Percentiles rank a stretch among this genome's conserved stretches.
phyloP scores from a whole-genome alignment of 805 yeast species.

The Wickerhamomyces bovis region DNA sequence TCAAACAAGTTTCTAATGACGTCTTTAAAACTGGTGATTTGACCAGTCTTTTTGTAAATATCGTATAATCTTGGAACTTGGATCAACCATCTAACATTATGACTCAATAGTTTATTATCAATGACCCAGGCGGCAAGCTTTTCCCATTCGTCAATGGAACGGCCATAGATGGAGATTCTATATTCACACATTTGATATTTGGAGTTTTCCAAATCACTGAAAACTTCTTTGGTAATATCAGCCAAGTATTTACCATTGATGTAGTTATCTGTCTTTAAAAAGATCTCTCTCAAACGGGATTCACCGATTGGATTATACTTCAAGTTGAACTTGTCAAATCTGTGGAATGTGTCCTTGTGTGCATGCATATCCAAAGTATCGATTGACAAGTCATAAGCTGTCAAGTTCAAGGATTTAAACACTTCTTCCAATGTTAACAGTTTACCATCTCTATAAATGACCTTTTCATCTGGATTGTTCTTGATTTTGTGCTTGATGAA shows the following conservation, averaged over 20 bases:
- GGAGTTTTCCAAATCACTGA: conserved; percentile 89
- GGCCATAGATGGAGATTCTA: conserved; percentile 90
- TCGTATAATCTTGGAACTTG: conserved; percentile 95
- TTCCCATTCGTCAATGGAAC: conserved; percentile 90
- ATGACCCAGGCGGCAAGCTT: conserved; percentile 92
- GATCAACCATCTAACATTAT: conserved; percentile 94
- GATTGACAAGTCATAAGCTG: conserved; percentile 92
- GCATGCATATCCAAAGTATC: conserved; percentile 99
- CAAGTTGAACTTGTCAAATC: conserved; percentile 95
- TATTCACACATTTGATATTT: conserved; percentile 98
- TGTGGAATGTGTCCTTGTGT: conserved; percentile 94
- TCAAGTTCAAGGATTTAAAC: conserved; percentile 80
- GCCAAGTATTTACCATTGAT: conserved; percentile 86
- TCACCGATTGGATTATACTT: conserved; percentile 98
- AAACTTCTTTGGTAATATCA: conserved; percentile 88
- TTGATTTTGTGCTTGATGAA: conserved; percentile 93
- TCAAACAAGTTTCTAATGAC: conserved; percentile 71
- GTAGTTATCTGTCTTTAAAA: conserved; percentile 90
- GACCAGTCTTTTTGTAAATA: conserved; percentile 71
- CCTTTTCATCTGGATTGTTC: conserved; percentile 80
- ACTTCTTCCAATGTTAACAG: conserved; percentile 83
- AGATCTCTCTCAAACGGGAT: conserved; percentile 93
- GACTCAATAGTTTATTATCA: conserved; percentile 85
- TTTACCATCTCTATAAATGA: conserved; percentile 88
- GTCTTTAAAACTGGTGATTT: conserved; percentile 68